Evolutionary conservation across 495 filamentous ascomycete genomes (phyloP).

Genomic region (Aspergillus olivimuriae): DNA sequence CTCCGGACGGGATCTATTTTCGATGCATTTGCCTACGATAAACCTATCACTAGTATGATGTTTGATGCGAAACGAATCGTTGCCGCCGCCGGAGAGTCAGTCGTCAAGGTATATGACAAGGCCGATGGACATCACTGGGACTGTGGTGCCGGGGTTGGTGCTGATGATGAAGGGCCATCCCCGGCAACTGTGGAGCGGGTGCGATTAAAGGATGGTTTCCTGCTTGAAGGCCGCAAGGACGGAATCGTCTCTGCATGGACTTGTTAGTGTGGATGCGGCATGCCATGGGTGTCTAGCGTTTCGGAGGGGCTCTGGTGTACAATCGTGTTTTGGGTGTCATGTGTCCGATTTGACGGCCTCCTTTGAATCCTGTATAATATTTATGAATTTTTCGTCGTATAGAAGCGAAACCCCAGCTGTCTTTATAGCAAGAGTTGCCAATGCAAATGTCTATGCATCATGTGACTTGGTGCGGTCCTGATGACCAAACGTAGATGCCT

Average conservation of each 20-base stretch:
- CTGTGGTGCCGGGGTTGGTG: constrained; percentile 74
- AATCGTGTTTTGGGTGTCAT: neutral
- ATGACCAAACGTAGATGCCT: neutral
- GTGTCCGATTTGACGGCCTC: neutral
- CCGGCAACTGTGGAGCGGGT: constrained; percentile 78
- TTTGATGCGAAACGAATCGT: constrained; percentile 91
- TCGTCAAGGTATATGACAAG: constrained; percentile 98
- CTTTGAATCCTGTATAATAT: neutral
- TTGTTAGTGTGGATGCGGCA: constrained; percentile 51
- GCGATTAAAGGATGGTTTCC: constrained; percentile 87
- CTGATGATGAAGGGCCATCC: constrained; percentile 52
- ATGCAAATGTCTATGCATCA: too few relatives aligned
- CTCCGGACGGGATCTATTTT: constrained; percentile 92
- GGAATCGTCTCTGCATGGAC: constrained; percentile 90
- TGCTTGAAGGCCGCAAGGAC: constrained; percentile 83
- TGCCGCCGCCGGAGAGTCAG: constrained; percentile 80
- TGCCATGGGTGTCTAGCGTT: neutral
- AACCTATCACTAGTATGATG: constrained; percentile 94
- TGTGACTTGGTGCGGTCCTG: too few relatives aligned
- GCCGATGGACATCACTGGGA: constrained; percentile 94
- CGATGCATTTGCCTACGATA: constrained; percentile 93
- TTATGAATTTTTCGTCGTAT: too few relatives aligned
- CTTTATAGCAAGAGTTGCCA: neutral
- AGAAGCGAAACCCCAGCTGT: neutral
- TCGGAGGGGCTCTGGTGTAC: constrained; percentile 1